A percentile compares a stretch with the other conserved stretches of the same genome.
Conservation (phyloP, 495 filamentous ascomycete species). For the Annulohypoxylon maeteangense region DNA sequence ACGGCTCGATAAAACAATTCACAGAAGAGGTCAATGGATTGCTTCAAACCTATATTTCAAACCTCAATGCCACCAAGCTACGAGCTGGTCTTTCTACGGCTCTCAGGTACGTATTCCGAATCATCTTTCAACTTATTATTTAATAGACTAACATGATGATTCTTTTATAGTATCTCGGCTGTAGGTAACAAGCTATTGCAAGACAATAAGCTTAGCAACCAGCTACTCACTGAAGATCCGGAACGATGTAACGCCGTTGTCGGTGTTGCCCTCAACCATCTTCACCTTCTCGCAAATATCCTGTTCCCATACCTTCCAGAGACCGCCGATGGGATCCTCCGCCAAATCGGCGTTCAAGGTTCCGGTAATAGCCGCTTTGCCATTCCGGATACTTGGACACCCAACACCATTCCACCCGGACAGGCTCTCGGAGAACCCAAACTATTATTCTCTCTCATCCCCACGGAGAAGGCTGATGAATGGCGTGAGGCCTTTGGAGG, state of each 20-base stretch:
- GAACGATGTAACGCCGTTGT: constrained; percentile 79
- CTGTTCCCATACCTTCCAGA: constrained; percentile 86
- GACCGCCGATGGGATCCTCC: constrained; percentile 76
- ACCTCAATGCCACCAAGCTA: constrained; percentile 80
- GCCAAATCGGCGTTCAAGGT: constrained; percentile 65
- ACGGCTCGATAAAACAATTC: constrained; percentile 55
- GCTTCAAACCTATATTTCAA: constrained; percentile 74
- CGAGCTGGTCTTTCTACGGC: constrained; percentile 75
- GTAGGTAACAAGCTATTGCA: constrained; percentile 86
- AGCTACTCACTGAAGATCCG: constrained; percentile 75
- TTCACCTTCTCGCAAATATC: constrained; percentile 80
- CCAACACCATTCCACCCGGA: constrained; percentile 69
- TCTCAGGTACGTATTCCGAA: constrained; percentile 52
- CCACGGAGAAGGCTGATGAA: constrained; percentile 80
- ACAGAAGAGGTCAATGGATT: constrained; percentile 67
- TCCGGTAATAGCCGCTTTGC: constrained; percentile 64
- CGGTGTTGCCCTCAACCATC: constrained; percentile 81
- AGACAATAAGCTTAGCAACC: constrained; percentile 84
- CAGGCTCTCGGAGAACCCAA: constrained; percentile 85
- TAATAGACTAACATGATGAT: constrained; percentile 11
- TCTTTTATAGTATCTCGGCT: constrained; percentile 62
- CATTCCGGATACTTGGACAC: constrained; percentile 79
- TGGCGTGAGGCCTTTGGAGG: constrained; percentile 84
- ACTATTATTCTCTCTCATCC: constrained; percentile 86
- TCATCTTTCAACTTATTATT: background rate